Evolutionary conservation across 176 grass and related monocot genomes (phyloP), one percentile per base, ranked within the genome.

Genomic region (Carex parvula): DNA sequence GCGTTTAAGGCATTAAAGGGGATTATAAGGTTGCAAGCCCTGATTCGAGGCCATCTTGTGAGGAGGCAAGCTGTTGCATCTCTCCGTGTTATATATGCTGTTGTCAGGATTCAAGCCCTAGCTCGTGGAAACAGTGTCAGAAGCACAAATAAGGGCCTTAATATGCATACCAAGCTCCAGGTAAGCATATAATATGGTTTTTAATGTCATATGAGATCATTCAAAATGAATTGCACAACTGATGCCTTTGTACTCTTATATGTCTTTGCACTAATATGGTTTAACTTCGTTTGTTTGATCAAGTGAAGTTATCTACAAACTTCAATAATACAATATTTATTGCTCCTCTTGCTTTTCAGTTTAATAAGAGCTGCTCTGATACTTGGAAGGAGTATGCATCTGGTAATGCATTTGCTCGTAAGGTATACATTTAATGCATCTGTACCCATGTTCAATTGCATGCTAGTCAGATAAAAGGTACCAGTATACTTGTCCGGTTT

Each of bases 31-130:
- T 80, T 98, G 42, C 96, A 98, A 77, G 91, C 96, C 63, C 80
- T 98, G 85, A 95, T 94, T 81, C 89, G 93, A 29, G 96, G 96
- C 26, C 91, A 95, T 88, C 91, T 98, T 88, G 96, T 98, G 53
- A 90, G 96, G 85, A 88, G 96, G 78, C 96, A 98, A 67, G 92
- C 93, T 84, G 83, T 89, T 88, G 84, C 88, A 72, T 93, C 96
- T 44, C 91, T 98, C 82, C 88, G 12, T 81, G 69, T 87, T 76
- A 91, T 90, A 54, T 89, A 85, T 87, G 55, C 87, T 53, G 92
- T 98, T 76, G 80, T 95, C 64, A 95, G 90, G 84, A 78, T 95
- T 64, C 96, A 98, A 84, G 85, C 96, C 80, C 12, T 95, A 81
- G 71, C 87, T 92, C 96, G 96, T 48, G 96, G 93, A 53, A 87